Base-by-base conservation (phyloP, 257 asterid species). In the Paraleonurus japonicus region DNA sequence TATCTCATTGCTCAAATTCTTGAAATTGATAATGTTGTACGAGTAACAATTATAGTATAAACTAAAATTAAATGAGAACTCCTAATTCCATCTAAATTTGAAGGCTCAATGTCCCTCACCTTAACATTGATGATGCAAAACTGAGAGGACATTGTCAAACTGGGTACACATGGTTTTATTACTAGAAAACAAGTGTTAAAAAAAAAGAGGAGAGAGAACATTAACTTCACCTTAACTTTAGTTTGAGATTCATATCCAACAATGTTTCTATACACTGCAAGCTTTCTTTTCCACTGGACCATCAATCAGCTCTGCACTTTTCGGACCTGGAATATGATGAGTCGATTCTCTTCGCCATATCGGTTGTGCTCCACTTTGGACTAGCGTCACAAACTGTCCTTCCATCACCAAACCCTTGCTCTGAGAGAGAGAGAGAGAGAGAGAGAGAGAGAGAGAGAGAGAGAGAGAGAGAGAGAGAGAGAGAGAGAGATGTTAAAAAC, bases 281-380 rank as follows among this genome's bases (percentile, higher is more conserved):
- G 63, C 61, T 26, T 61, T 27, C 57, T 28, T 61, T 41, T 62
- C 55, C 28, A 28, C 32, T 51, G 55, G 39, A 10, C 32, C 67
- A 70, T 19, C 60, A 64, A 84, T 86, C 88, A 89, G 79, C 85
- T 81, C 80, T 80, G 85, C 64, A 92, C 87, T 83, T 85, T 79
- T 68, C 98, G 99, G 61, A 89, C 98, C 87, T 94, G 99, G 99
- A 76, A 95, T 95, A 74, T 91, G 99, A 80, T 95, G 99, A 24
- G 88, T 87, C 23, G 98, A 95, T 75, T 91, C 92, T 61, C 86
- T 80, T 23, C 98, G 99, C 99, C 99, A 95, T 78, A 95, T 95
- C 76, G 99, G 96, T 77, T 95, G 99, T 9, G 96, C 93, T 70
- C 99, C 99, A 65, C 99, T 95, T 84, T 95, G 99, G 59, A 92